phyloP scores from a whole-genome alignment of 192 early-diverging fungal genomes.

The Dissophora globulifera region DNA sequence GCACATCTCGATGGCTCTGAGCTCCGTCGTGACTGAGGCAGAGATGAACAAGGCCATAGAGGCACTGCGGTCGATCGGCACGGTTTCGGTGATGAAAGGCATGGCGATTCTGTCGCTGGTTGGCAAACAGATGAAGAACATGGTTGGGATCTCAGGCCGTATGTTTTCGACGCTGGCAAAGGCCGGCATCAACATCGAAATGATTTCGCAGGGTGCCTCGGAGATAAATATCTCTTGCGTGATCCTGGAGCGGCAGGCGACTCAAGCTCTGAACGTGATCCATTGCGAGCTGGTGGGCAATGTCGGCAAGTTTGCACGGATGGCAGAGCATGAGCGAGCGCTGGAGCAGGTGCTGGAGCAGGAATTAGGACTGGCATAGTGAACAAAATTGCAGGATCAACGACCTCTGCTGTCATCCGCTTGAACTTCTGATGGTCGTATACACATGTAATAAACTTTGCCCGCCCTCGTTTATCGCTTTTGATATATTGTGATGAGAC shows the following conservation, averaged over 20 bases:
- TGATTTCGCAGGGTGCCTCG: slow-evolving; percentile 98
- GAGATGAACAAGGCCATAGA: slow-evolving; percentile 84
- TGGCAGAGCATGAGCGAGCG: no score
- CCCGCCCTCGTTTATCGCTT: no score
- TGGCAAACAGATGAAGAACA: slow-evolving; percentile 95
- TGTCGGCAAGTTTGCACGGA: slow-evolving; percentile 24
- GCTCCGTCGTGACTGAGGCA: slow-evolving; percentile 65
- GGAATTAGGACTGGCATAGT: no score
- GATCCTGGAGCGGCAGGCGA: slow-evolving; percentile 78
- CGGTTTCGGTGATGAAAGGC: slow-evolving; percentile 84
- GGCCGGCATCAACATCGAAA: slow-evolving; percentile 95
- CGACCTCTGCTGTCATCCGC: no score
- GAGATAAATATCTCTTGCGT: slow-evolving; percentile 99
- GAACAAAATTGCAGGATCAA: no score
- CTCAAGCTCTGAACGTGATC: slow-evolving; percentile 85
- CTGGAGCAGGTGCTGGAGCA: no score
- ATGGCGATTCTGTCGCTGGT: slow-evolving; percentile 98
- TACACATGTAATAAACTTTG: no score
- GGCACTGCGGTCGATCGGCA: slow-evolving; percentile 82
- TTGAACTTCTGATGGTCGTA: no score
- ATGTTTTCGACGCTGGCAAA: slow-evolving; percentile 95
- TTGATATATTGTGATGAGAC: no score
- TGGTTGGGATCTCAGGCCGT: slow-evolving; percentile 93
- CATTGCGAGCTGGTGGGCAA: slow-evolving; percentile 79
- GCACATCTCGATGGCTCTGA: slow-evolving; percentile 90